phyloP scores from a whole-genome alignment of 495 filamentous ascomycete genomes.

The Chaetomium cochliodes region DNA sequence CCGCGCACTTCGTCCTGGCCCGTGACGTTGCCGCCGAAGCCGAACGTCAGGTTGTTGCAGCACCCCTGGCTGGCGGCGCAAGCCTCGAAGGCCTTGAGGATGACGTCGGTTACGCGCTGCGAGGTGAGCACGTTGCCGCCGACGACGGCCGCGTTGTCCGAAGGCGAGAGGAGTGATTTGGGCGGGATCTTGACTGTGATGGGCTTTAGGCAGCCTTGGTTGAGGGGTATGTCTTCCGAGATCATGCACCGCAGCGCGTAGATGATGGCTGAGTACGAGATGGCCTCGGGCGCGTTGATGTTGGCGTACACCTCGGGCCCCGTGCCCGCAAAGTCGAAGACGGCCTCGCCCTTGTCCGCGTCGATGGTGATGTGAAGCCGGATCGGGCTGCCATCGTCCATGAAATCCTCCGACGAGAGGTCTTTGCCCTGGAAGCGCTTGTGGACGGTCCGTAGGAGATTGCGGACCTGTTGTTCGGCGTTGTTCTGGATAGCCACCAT shows the following conservation, averaged over 20 bases:
- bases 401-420: conserved; percentile 75
- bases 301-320: conserved; percentile 93
- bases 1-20: conserved; percentile 62
- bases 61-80: conserved; percentile 90
- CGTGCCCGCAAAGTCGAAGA: conserved; percentile 89
- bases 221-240: conserved; percentile 88
- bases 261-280: conserved; percentile 94
- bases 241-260: conserved; percentile 94
- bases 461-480: conserved; percentile 80
- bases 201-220: conserved; percentile 90
- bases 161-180: conserved; percentile 80
- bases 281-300: conserved; percentile 91
- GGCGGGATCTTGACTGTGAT: conserved; percentile 83
- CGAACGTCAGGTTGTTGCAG: conserved; percentile 88
- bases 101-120: conserved; percentile 91
- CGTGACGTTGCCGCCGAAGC: conserved; percentile 76
- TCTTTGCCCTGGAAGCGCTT: conserved; percentile 74
- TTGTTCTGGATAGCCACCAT: conserved; percentile 94
- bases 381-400: conserved; percentile 93
- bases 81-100: conserved; percentile 84
- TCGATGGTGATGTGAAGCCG: conserved; percentile 82
- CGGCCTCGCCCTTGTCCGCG: conserved; percentile 74
- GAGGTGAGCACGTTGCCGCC: conserved; percentile 91
- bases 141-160: conserved; percentile 85
- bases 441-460: conserved; percentile 76